A percentile compares a stretch with the other conserved stretches of the same genome.
These are phyloP conservation scores for Pterocarpus macrocarpus DNA, from an alignment of 306 rosid genomes.

Conservation along the genomic window DNA sequence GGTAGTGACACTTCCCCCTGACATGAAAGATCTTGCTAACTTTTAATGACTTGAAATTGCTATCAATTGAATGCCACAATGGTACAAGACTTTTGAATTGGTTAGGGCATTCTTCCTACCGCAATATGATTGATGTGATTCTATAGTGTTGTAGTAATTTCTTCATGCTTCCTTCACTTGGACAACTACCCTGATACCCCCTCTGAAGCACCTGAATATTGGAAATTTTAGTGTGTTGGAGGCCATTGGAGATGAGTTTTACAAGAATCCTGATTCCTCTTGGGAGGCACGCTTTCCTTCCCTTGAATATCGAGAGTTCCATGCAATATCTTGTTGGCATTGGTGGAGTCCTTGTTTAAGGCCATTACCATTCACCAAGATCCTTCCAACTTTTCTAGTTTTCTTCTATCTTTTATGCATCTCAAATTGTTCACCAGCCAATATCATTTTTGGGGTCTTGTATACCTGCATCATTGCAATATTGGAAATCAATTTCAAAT, in stretches of 20 bases:
- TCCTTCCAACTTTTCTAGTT: not conserved
- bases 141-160: not conserved
- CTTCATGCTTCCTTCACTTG: not conserved
- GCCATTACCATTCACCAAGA: not conserved
- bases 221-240: not conserved
- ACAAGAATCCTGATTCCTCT: not conserved
- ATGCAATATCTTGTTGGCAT: not conserved
- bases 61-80: not conserved
- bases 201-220: not conserved
- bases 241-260: not conserved
- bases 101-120: not conserved
- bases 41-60: not conserved
- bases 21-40: not conserved
- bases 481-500: not conserved
- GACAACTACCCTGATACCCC: not conserved
- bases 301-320: not conserved
- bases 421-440: not conserved
- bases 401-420: not conserved
- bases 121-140: not conserved
- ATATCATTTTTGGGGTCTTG: not conserved
- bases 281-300: not conserved
- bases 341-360: not conserved
- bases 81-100: not conserved
- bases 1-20: not conserved
- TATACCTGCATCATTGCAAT: too few relatives aligned